These are phyloP conservation scores for Plasmodium fragile DNA, from an alignment of 169 alveolate species.

Conservation along the genomic window DNA sequence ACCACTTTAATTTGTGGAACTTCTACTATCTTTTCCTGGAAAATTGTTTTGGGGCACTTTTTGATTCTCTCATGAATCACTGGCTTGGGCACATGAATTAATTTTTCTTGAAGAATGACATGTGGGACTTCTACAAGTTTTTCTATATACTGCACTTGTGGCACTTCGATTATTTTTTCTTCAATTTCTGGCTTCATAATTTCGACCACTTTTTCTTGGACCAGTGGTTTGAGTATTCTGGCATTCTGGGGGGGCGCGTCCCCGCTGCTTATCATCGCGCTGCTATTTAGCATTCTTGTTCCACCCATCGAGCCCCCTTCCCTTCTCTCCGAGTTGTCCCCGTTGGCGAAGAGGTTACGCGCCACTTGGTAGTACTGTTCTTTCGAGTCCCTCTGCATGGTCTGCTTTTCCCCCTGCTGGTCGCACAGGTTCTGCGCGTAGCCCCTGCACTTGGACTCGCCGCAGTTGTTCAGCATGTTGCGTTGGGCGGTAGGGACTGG, in stretches of 20 bases:
- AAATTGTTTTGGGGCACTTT: conserved; percentile 89
- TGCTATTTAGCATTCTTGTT: conserved; percentile 26
- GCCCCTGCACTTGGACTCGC: background rate
- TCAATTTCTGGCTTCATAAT: conserved; percentile 91
- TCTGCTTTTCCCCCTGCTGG: background rate
- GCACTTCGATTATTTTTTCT: conserved; percentile 93
- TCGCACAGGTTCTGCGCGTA: background rate
- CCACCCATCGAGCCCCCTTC: background rate
- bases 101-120: conserved; percentile 88
- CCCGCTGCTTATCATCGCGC: conserved; percentile 24
- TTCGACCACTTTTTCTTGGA: conserved; percentile 90
- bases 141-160: conserved; percentile 92
- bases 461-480: conserved; percentile 4
- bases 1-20: conserved; percentile 90
- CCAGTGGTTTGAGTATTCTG: conserved; percentile 81
- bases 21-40: conserved; percentile 92
- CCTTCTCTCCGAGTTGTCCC: background rate
- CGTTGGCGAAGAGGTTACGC: background rate
- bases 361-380: conserved; percentile 11
- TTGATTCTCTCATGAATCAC: conserved; percentile 90
- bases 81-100: conserved; percentile 91
- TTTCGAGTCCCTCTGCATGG: background rate
- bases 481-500: background rate
- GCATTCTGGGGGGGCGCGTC: conserved; percentile 84
- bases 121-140: conserved; percentile 92